These are phyloP conservation scores for Cladophialophora immunda DNA, from an alignment of 2,329 filamentous ascomycete species.

Conservation along the genomic window DNA sequence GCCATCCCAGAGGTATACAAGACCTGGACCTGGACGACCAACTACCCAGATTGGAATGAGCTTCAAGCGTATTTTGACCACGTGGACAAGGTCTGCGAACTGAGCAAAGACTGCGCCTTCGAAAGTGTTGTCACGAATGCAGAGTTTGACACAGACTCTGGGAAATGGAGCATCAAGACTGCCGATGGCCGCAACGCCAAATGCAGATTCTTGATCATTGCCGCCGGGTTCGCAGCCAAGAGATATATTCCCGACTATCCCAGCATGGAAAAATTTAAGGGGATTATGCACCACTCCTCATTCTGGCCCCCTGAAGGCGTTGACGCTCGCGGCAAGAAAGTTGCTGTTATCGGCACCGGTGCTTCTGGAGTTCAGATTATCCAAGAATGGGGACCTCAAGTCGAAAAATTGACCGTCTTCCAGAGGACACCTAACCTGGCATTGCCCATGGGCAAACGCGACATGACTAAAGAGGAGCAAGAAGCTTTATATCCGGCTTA, in stretches of 20 bases:
- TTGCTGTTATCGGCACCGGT: conserved; percentile 71
- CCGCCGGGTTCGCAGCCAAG: conserved; percentile 64
- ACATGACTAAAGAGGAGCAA: conserved; percentile 59
- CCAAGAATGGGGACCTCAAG: conserved; percentile 66
- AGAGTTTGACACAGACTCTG: conserved; percentile 48
- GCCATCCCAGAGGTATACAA: conserved; percentile 59
- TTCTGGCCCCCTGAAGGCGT: conserved; percentile 67
- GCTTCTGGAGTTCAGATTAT: conserved; percentile 71
- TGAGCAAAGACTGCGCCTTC: conserved; percentile 58
- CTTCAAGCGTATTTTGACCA: conserved; percentile 58
- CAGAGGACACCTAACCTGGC: conserved; percentile 73
- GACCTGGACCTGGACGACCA: conserved; percentile 43
- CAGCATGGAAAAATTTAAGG: conserved; percentile 67
- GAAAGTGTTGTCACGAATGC: conserved; percentile 53
- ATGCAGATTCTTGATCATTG: conserved; percentile 56
- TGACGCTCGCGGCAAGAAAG: conserved; percentile 65
- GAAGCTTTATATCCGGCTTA: conserved; percentile 47
- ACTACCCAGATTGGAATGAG: conserved; percentile 49
- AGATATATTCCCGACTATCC: conserved; percentile 67
- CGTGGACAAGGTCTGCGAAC: conserved; percentile 54
- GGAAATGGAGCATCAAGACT: conserved; percentile 56
- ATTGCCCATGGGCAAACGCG: conserved; percentile 65
- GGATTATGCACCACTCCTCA: conserved; percentile 66
- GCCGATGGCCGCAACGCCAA: conserved; percentile 51
- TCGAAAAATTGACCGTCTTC: conserved; percentile 60